Conservation (phyloP, 805 yeast genomes). For the Cyberlindnera bimundalis region DNA sequence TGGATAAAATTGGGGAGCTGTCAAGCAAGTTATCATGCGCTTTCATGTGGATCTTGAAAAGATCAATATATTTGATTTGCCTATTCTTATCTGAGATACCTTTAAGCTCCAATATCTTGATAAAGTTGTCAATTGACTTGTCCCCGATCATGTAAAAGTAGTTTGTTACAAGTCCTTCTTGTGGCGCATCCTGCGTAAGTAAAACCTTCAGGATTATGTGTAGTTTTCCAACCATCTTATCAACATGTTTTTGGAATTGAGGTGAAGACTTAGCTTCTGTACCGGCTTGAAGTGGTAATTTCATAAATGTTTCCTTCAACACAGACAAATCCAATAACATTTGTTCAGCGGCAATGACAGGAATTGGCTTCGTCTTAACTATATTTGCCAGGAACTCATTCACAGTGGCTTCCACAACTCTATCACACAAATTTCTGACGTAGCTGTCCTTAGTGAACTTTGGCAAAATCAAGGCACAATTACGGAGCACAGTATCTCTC, state of each 20-base stretch:
- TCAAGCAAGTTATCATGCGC: constrained; percentile 27
- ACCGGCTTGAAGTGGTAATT: constrained; percentile 20
- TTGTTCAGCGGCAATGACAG: constrained; percentile 75
- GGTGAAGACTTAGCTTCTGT: constrained; percentile 20
- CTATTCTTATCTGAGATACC: constrained; percentile 37
- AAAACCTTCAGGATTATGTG: constrained; percentile 69
- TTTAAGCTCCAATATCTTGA: constrained; percentile 61
- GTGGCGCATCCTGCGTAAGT: constrained; percentile 63
- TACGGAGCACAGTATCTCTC: constrained; percentile 42
- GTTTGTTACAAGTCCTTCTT: constrained; percentile 54
- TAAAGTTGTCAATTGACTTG: constrained; percentile 55
- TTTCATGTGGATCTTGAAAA: constrained; percentile 27
- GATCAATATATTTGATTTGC: constrained; percentile 23
- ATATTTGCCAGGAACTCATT: constrained; percentile 55
- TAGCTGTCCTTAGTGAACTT: constrained; percentile 67
- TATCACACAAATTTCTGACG: constrained; percentile 70
- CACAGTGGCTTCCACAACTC: constrained; percentile 62
- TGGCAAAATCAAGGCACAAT: constrained; percentile 47
- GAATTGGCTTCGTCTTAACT: constrained; percentile 60
- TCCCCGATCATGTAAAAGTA: constrained; percentile 70
- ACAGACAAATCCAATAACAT: constrained; percentile 67
- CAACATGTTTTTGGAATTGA: constrained; percentile 42
- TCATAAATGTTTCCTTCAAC: constrained; percentile 50
- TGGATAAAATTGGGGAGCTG: constrained; percentile 27
- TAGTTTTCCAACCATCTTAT: constrained; percentile 38